Percentiles rank a stretch among this genome's conserved stretches.
Evolutionary conservation across 108 stramenopile species (phyloP).

Genomic region (Nitzschia sp.): DNA sequence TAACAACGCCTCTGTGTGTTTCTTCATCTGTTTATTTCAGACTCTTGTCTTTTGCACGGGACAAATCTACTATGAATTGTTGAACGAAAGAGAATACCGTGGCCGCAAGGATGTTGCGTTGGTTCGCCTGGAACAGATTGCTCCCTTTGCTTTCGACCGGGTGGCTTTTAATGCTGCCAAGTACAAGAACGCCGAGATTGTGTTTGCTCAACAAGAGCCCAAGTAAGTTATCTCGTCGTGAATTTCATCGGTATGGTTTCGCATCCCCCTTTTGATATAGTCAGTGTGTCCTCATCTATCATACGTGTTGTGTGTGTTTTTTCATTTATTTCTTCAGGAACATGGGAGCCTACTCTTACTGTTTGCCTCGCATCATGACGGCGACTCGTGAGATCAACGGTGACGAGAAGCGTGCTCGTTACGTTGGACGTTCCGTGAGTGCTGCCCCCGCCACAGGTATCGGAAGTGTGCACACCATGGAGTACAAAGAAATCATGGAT

Average conservation of each 20-base stretch:
- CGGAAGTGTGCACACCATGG: slow-evolving; percentile 82
- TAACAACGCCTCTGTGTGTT: background rate
- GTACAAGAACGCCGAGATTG: slow-evolving; percentile 93
- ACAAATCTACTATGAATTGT: slow-evolving; percentile 98
- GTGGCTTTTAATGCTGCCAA: slow-evolving; percentile 73
- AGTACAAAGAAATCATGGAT: slow-evolving; percentile 86
- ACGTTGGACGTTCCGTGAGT: slow-evolving; percentile 92
- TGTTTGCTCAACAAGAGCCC: slow-evolving; percentile 96
- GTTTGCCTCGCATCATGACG: slow-evolving; percentile 91
- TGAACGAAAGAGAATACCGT: slow-evolving; percentile 83
- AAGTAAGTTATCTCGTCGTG: slow-evolving; percentile 48
- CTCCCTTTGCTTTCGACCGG: slow-evolving; percentile 97
- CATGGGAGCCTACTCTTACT: slow-evolving; percentile 96
- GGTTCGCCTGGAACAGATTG: slow-evolving; percentile 96
- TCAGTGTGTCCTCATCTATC: background rate
- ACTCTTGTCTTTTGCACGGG: slow-evolving; percentile 95
- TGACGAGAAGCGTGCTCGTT: slow-evolving; percentile 86
- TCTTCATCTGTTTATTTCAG: slow-evolving; percentile 16
- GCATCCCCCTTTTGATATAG: background rate
- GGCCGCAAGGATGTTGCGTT: slow-evolving; percentile 90
- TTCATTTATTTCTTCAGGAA: slow-evolving; percentile 58
- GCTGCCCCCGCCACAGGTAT: slow-evolving; percentile 98
- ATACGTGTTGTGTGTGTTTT: background rate
- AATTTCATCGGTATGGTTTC: background rate
- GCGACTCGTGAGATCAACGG: slow-evolving; percentile 92